A percentile compares a stretch with the other conserved stretches of the same genome.
Conservation (phyloP, 2,329 filamentous ascomycete genomes). For the Fusarium brachygibbosum region DNA sequence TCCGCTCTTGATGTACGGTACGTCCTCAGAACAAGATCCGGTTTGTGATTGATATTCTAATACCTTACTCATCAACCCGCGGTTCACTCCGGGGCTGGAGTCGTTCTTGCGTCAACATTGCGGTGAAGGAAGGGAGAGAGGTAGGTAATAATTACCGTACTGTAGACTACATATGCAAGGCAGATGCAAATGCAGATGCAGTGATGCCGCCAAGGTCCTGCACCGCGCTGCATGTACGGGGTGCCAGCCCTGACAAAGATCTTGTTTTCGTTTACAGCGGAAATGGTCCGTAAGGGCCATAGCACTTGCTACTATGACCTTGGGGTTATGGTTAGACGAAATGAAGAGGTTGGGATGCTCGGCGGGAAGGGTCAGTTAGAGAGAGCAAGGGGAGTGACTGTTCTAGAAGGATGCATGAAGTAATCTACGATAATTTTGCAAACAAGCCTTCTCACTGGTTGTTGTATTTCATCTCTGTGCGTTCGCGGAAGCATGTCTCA, state of each 20-base stretch:
- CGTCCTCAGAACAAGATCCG: neutral
- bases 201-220: neutral
- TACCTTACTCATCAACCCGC: constrained; percentile 10
- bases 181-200: constrained; percentile 8
- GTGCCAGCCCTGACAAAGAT: constrained; percentile 10
- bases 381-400: constrained; percentile 16
- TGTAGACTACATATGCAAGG: constrained; percentile 26
- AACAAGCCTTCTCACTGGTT: constrained; percentile 18
- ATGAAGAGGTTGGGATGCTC: constrained; percentile 20
- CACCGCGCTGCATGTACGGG: neutral
- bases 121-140: constrained; percentile 33
- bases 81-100: neutral
- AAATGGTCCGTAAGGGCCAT: neutral
- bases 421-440: constrained; percentile 19
- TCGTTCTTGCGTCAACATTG: constrained; percentile 22
- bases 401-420: constrained; percentile 35
- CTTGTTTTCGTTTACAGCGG: constrained; percentile 12
- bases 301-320: neutral
- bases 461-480: constrained; percentile 2
- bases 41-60: neutral
- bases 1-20: neutral
- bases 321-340: constrained; percentile 10
- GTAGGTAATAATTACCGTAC: constrained; percentile 9
- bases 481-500: constrained; percentile 30
- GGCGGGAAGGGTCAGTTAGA: neutral